phyloP scores from a whole-genome alignment of 2,329 filamentous ascomycete species.

The Penicillium sp. region DNA sequence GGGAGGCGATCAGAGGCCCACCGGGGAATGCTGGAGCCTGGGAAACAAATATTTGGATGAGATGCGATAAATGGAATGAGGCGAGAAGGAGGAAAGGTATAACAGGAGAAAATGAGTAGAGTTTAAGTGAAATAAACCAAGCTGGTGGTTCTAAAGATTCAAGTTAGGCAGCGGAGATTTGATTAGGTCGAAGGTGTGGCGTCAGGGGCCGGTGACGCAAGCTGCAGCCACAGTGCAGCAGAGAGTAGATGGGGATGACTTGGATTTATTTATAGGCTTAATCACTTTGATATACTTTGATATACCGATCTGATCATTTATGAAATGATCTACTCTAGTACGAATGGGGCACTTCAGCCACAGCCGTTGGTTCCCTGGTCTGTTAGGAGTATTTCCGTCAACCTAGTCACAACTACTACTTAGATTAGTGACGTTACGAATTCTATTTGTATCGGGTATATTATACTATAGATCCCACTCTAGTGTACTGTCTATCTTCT shows the following conservation, averaged over 20 bases:
- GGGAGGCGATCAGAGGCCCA: slow-evolving; percentile 25
- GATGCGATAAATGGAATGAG: neutral
- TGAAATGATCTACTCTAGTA: too few species aligned
- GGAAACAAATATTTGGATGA: neutral
- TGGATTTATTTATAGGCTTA: too few species aligned
- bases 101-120: too few species aligned
- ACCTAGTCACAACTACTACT: neutral
- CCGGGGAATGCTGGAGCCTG: slow-evolving; percentile 16
- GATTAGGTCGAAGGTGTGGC: neutral
- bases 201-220: slow-evolving; percentile 5
- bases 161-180: neutral
- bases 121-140: too few species aligned
- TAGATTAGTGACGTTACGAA: too few species aligned
- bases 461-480: too few species aligned
- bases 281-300: too few species aligned
- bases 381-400: too few species aligned
- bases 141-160: too few species aligned
- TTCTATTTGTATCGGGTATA: too few species aligned
- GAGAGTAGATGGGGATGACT: neutral
- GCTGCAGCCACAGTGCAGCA: slow-evolving; percentile 13
- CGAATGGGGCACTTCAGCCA: neutral
- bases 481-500: too few species aligned
- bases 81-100: neutral
- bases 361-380: neutral
- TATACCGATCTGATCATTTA: too few species aligned